Evolutionary conservation across 805 yeast species (phyloP), one percentile per base, ranked within the genome.

Genomic region (Cyberlindnera meyerae): DNA sequence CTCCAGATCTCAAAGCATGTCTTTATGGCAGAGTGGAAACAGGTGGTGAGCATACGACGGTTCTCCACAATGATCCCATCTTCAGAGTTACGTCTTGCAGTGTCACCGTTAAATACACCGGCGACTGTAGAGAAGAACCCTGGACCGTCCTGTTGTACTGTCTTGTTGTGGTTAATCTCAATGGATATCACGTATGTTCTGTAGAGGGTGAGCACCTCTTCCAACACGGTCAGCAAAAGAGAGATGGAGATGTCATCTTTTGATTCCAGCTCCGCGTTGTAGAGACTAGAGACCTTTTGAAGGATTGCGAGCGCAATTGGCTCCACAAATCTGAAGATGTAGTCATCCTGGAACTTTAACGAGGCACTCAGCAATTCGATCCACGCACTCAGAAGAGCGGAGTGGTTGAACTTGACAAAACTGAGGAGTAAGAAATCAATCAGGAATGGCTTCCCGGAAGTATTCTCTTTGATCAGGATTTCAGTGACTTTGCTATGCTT

Each of bases 21-120:
- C 18, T 55, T 58, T 2, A 76, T 70, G 2, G 83, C 75, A 40
- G 72, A 76, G 39, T 76, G 79, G 53, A 86, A 73, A 5, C 88
- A 72, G 31, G 75, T 62, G 5, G 38, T 34, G 20, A 52, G 28
- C 24, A 45, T 42, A 11, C 36, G 43, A 22, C 58, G 51, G 15
- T 41, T 40, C 24, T 43, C 45, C 4, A 38, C 30, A 15, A 29
- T n/a, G 8, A 37, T 33, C 2, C 11, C 18, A 18, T 36, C 42
- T n/a, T 21, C 37, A 11, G 40, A 27, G 2, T 11, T 14, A n/a
- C 35, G 29, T 32, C 24, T 41, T 2, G 15, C 24, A 1, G 84
- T 68, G 44, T 84, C 94, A 11, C 78, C 74, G 37, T 75, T 81
- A 51, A 84, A 82, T 0, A 84, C 94, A 2, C 93, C 93, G 44